Evolutionary conservation across 176 grass and related monocot species (phyloP), one percentile per base, ranked within the genome.

Genomic region (Carex parvula): DNA sequence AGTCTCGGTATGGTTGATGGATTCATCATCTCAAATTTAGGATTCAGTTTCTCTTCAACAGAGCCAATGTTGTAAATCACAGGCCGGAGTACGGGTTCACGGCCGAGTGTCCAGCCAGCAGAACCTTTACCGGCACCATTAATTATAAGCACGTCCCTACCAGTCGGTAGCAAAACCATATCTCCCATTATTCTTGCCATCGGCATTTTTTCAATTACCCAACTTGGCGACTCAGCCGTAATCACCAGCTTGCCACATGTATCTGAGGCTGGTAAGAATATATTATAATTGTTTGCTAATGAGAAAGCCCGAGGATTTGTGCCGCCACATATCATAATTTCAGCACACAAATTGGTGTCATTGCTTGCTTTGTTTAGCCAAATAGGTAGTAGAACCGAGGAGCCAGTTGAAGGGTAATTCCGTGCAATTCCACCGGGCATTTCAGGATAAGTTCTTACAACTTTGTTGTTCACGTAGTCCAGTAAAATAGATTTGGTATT

Each of bases 271-370:
- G 52, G 86, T 57, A 73, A 2, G 66, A 83, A 87, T 32, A n/a
- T 71, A 4, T 29, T 32, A 20, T 17, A 82, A 15, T 13, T 61
- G 20, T 58, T 71, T 41, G 52, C 61, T 41, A 80, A 58, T 15
- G 10, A 18, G 32, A 32, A 64, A 8, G 79, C 41, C 0, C 0
- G 33, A 50, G 79, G 86, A 30, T 32, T 4, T 1, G 87, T 29
- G 4, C 87, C 87, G 11, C 87, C 87, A 37, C 87, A 88, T 16
- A 88, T 64, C 60, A 88, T 70, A n/a, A 88, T 54, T 63, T 88
- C 72, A 37, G 82, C 82, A 18, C 42, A 54, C 17, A 83, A 21
- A n/a, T 14, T 9, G 14, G 30, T 26, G n/a, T 32, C 52, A 15
- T 18, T 32, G 13, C 32, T 60, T 26, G n/a, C 18, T 52, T 55